These are phyloP conservation scores for Tolypocladium nubicola DNA, from an alignment of 2,329 filamentous ascomycete species.

Conservation along the genomic window DNA sequence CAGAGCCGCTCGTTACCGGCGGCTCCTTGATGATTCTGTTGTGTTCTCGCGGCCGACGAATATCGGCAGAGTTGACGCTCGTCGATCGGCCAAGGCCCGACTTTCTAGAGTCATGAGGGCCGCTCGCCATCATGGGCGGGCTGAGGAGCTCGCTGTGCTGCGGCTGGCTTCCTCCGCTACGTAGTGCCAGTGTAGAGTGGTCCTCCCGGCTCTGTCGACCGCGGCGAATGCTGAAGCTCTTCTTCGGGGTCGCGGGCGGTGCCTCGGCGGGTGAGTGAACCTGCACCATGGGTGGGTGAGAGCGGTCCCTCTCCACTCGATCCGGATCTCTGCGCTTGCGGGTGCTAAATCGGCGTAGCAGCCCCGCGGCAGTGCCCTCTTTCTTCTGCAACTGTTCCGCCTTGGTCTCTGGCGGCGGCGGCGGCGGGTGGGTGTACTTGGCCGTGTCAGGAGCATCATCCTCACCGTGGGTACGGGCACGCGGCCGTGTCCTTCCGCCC, in stretches of 20 bases:
- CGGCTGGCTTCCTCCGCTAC: slow-evolving; percentile 52
- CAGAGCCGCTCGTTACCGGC: slow-evolving; percentile 68
- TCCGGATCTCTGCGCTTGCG: slow-evolving; percentile 61
- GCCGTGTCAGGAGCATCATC: slow-evolving; percentile 66
- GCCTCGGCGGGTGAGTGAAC: slow-evolving; percentile 67
- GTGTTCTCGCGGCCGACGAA: slow-evolving; percentile 48
- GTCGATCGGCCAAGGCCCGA: slow-evolving; percentile 73
- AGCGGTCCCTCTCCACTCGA: slow-evolving; percentile 51
- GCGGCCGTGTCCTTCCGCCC: slow-evolving; percentile 69
- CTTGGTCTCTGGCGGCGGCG: slow-evolving; percentile 41
- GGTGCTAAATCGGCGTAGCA: slow-evolving; percentile 86
- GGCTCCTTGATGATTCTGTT: slow-evolving; percentile 47
- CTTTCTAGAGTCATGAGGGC: slow-evolving; percentile 42
- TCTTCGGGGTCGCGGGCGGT: slow-evolving; percentile 51
- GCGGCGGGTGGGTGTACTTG: slow-evolving; percentile 23
- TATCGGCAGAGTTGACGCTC: slow-evolving; percentile 83
- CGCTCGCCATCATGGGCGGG: slow-evolving; percentile 56
- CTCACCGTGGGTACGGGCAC: slow-evolving; percentile 88
- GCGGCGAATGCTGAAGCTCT: slow-evolving; percentile 77
- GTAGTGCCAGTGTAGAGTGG: slow-evolving; percentile 32
- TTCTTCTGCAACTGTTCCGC: slow-evolving; percentile 59
- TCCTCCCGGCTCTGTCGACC: slow-evolving; percentile 45
- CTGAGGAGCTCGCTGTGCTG: slow-evolving; percentile 72
- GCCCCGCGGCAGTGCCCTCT: slow-evolving; percentile 74
- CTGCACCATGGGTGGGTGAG: slow-evolving; percentile 62